A percentile compares a stretch with the other conserved stretches of the same genome.
phyloP scores from a whole-genome alignment of 2,329 filamentous ascomycete genomes.

The Metarhizium guizhouense region DNA sequence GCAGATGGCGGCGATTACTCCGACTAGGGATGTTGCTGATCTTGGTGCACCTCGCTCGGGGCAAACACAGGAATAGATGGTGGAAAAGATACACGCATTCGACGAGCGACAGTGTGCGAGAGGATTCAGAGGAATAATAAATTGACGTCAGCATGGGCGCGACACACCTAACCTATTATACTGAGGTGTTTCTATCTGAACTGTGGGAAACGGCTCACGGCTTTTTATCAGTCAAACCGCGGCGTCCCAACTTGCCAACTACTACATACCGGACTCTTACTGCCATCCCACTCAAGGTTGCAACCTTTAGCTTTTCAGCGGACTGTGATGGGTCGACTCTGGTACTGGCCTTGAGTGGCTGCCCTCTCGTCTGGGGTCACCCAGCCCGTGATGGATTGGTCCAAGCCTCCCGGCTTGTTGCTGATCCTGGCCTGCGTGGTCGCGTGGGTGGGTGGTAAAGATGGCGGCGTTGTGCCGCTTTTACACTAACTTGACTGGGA shows the following conservation, averaged over 20 bases:
- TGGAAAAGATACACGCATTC: neutral
- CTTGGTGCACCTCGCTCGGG: neutral
- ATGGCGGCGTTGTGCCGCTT: slow-evolving; percentile 2
- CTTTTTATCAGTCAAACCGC: neutral
- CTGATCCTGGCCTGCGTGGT: neutral
- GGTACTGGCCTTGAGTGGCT: neutral
- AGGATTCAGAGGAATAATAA: too few species aligned
- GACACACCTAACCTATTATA: too few species aligned
- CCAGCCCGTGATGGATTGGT: neutral
- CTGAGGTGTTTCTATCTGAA: too few species aligned
- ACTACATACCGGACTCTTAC: neutral
- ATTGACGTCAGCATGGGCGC: neutral
- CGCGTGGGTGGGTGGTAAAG: neutral
- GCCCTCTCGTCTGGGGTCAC: neutral
- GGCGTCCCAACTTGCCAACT: neutral
- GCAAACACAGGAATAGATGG: neutral
- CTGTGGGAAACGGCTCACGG: neutral
- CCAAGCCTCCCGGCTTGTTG: neutral
- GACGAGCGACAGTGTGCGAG: neutral
- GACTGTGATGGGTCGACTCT: neutral
- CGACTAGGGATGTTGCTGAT: neutral
- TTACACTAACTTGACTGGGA: slow-evolving; percentile 3
- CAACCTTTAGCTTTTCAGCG: neutral
- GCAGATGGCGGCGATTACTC: neutral
- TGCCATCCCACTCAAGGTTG: neutral